Conservation (phyloP, 352 stramenopile species). For the Halophytophthora batemanensis region DNA sequence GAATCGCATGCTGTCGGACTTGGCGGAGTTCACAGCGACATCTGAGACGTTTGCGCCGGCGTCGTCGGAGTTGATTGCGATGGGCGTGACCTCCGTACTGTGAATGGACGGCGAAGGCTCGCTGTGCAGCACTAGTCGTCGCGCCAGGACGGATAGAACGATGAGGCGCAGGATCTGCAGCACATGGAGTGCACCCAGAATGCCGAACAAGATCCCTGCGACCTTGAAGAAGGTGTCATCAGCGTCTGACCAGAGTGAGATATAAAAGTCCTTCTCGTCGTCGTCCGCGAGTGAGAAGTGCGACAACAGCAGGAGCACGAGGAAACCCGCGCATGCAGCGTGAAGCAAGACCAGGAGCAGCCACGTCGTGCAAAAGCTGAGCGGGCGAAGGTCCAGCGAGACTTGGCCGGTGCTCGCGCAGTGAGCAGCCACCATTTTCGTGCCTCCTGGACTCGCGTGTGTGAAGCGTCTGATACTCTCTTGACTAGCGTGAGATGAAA, state of each 20-base stretch:
- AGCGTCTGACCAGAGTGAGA: conserved; percentile 14
- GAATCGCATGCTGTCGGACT: conserved; percentile 3
- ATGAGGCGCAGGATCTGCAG: conserved; percentile 15
- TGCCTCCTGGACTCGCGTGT: too few species aligned
- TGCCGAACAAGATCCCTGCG: conserved; percentile 9
- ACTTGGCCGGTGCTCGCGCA: background rate
- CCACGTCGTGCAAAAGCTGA: conserved; percentile 13
- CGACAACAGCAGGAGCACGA: conserved; percentile 4
- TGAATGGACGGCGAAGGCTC: background rate
- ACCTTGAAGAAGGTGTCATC: conserved; percentile 17
- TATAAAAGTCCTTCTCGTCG: conserved; percentile 5
- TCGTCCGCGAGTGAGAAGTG: conserved; percentile 6
- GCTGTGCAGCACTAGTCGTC: conserved; percentile 19
- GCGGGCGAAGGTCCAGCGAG: conserved; percentile 6
- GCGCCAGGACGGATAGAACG: conserved; percentile 8
- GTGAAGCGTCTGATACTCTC: too few species aligned
- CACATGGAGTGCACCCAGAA: conserved; percentile 10
- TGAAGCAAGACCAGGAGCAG: conserved; percentile 14
- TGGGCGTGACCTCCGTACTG: too few species aligned
- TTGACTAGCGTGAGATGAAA: too few species aligned
- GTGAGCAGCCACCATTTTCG: conserved; percentile 7
- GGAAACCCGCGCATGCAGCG: conserved; percentile 6
- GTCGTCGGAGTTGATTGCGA: too few species aligned
- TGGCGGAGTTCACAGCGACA: conserved; percentile 1
- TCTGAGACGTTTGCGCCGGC: background rate